A percentile compares a stretch with the other conserved stretches of the same genome.
Conservation (phyloP, 176 grass and related monocot genomes). For the Secale cereale region DNA sequence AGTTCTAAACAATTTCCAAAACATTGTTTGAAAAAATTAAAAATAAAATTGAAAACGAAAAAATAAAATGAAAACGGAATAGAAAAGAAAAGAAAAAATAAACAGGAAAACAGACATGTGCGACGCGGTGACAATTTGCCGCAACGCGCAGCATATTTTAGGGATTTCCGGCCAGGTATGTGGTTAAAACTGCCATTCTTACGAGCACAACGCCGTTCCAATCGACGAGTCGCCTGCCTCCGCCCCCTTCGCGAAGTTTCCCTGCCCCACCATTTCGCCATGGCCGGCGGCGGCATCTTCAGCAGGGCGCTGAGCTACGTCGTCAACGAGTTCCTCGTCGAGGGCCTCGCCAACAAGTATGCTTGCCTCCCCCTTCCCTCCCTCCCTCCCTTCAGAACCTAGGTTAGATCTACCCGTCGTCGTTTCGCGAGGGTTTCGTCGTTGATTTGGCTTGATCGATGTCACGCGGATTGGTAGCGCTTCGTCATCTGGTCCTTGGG, state of each 20-base stretch:
- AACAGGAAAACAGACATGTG: no score
- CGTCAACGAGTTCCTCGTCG: slow-evolving; percentile 64
- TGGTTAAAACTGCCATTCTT: no score
- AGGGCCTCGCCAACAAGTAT: slow-evolving; percentile 76
- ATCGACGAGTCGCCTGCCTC: slow-evolving; percentile 8
- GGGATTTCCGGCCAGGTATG: no score
- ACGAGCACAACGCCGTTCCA: neutral
- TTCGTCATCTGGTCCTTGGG: slow-evolving; percentile 68
- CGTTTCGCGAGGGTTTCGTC: neutral
- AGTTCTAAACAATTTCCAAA: no score
- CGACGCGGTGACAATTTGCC: no score
- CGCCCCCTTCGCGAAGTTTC: slow-evolving; percentile 13
- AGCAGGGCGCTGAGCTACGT: slow-evolving; percentile 57
- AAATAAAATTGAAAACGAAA: no score
- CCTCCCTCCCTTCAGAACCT: no score
- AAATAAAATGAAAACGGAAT: no score
- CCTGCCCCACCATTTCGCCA: neutral
- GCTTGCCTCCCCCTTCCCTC: neutral
- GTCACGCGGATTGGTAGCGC: neutral
- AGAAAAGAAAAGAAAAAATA: no score
- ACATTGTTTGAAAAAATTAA: no score
- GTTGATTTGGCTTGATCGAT: neutral
- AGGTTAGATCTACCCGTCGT: neutral
- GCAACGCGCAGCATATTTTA: no score
- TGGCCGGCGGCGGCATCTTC: slow-evolving; percentile 67